These are phyloP conservation scores for Ophiocordyceps camponoti-leonardi DNA, from an alignment of 2,329 filamentous ascomycete species.

Conservation along the genomic window DNA sequence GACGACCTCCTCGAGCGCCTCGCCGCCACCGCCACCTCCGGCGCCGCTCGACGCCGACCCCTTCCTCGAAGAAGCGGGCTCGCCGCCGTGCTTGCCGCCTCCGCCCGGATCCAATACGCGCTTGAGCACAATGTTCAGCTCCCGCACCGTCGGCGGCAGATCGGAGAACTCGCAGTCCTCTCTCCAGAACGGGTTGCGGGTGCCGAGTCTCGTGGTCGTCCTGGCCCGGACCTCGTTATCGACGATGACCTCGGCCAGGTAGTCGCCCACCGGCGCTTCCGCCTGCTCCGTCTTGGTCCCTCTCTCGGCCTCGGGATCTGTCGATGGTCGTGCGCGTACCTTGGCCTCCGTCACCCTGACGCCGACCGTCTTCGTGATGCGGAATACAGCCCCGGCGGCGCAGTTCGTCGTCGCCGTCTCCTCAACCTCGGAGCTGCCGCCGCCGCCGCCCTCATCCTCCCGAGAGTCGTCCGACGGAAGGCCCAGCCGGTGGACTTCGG, in stretches of 20 bases:
- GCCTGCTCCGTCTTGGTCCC: slow-evolving; percentile 8
- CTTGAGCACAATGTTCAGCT: slow-evolving; percentile 56
- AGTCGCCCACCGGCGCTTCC: slow-evolving; percentile 44
- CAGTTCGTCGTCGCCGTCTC: slow-evolving; percentile 23
- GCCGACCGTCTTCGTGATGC: slow-evolving; percentile 42
- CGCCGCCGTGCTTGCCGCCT: not conserved
- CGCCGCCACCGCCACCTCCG: too few relatives aligned
- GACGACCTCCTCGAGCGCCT: slow-evolving; percentile 27
- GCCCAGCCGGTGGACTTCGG: slow-evolving; percentile 64
- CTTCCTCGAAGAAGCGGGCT: slow-evolving; percentile 22
- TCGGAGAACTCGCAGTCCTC: slow-evolving; percentile 67
- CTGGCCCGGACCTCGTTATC: slow-evolving; percentile 65
- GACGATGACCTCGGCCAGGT: slow-evolving; percentile 62
- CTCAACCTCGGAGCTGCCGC: slow-evolving; percentile 13
- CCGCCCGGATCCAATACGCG: slow-evolving; percentile 29
- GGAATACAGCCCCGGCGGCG: slow-evolving; percentile 25
- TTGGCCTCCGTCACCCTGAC: slow-evolving; percentile 46
- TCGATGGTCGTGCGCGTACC: slow-evolving; percentile 22
- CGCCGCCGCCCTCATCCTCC: slow-evolving; percentile 22
- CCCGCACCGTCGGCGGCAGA: slow-evolving; percentile 50
- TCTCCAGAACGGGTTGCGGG: slow-evolving; percentile 64
- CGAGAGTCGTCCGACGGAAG: slow-evolving; percentile 14
- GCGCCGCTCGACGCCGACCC: slow-evolving; percentile 5
- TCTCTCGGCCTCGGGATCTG: slow-evolving; percentile 8
- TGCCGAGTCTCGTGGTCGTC: slow-evolving; percentile 54